Conservation (phyloP, 768 basidiomycete genomes). For the Podaxis sp. region DNA sequence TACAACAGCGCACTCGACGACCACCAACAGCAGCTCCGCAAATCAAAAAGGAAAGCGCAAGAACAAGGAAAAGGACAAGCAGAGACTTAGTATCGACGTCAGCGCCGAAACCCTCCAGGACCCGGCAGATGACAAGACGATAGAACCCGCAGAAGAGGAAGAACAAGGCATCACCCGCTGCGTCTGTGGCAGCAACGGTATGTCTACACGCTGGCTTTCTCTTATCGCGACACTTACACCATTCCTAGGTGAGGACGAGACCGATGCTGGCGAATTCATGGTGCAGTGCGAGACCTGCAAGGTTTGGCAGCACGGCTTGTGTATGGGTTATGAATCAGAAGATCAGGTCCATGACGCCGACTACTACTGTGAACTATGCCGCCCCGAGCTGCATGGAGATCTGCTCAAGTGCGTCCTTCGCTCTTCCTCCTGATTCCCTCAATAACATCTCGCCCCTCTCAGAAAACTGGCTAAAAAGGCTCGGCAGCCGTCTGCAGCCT, state of each 20-base stretch:
- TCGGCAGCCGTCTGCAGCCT: slow-evolving; percentile 63
- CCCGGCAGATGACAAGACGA: slow-evolving; percentile 34
- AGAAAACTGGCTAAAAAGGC: slow-evolving; percentile 66
- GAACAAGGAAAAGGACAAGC: slow-evolving; percentile 59
- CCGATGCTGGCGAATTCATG: slow-evolving; percentile 92
- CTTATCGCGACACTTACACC: slow-evolving; percentile 24
- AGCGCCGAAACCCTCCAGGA: slow-evolving; percentile 26
- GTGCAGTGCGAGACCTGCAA: slow-evolving; percentile 97
- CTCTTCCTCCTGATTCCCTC: slow-evolving; percentile 16
- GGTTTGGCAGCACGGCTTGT: slow-evolving; percentile 97
- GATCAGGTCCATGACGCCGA: slow-evolving; percentile 72
- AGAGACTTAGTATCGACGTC: slow-evolving; percentile 22
- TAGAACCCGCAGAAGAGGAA: slow-evolving; percentile 54
- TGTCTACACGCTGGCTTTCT: slow-evolving; percentile 23
- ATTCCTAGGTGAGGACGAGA: slow-evolving; percentile 61
- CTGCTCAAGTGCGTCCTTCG: slow-evolving; percentile 67
- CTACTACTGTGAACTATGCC: slow-evolving; percentile 94
- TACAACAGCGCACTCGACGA: slow-evolving; percentile 31
- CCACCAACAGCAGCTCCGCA: slow-evolving; percentile 28
- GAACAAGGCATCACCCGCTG: slow-evolving; percentile 76
- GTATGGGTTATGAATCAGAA: slow-evolving; percentile 89
- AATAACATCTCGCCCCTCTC: slow-evolving; percentile 13
- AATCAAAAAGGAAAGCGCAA: slow-evolving; percentile 39
- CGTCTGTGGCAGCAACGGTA: slow-evolving; percentile 81
- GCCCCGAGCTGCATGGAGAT: slow-evolving; percentile 81